Evolutionary conservation across 257 asterid genomes (phyloP).

Genomic region (Verbena officinalis): DNA sequence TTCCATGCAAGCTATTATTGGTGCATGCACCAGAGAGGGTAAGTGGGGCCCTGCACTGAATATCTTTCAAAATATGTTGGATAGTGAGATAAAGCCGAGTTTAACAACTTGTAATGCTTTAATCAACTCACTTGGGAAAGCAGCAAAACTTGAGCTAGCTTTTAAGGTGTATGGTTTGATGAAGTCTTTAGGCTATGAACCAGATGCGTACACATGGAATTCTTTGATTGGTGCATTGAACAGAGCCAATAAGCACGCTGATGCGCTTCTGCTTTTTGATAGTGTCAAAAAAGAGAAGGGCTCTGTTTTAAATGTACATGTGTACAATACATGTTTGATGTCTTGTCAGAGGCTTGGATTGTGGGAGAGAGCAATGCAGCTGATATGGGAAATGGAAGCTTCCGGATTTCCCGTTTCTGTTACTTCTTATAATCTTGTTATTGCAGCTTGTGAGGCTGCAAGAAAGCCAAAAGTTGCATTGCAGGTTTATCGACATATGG

Average conservation of each 20-base stretch:
- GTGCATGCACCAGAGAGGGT: slow-evolving; percentile 90
- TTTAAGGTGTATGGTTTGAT: slow-evolving; percentile 57
- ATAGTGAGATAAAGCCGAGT: slow-evolving; percentile 62
- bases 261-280: slow-evolving; percentile 68
- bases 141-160: slow-evolving; percentile 60
- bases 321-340: slow-evolving; percentile 69
- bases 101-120: slow-evolving; percentile 67
- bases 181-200: slow-evolving; percentile 64
- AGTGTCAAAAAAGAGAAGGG: slow-evolving; percentile 48
- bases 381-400: slow-evolving; percentile 83
- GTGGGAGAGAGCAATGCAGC: slow-evolving; percentile 79
- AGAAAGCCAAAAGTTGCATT: slow-evolving; percentile 75
- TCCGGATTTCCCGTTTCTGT: slow-evolving; percentile 54
- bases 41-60: slow-evolving; percentile 66
- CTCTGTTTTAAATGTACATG: slow-evolving; percentile 50
- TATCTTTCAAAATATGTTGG: slow-evolving; percentile 55
- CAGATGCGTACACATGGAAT: slow-evolving; percentile 91
- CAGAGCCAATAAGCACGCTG: slow-evolving; percentile 56
- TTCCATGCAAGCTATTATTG: slow-evolving; percentile 82
- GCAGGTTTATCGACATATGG: slow-evolving; percentile 77
- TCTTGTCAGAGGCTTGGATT: slow-evolving; percentile 80
- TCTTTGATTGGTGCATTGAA: slow-evolving; percentile 79
- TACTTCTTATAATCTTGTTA: slow-evolving; percentile 79
- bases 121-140: slow-evolving; percentile 75
- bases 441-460: slow-evolving; percentile 90